Base-by-base conservation (phyloP, 805 yeast species). In the Candida orba region DNA sequence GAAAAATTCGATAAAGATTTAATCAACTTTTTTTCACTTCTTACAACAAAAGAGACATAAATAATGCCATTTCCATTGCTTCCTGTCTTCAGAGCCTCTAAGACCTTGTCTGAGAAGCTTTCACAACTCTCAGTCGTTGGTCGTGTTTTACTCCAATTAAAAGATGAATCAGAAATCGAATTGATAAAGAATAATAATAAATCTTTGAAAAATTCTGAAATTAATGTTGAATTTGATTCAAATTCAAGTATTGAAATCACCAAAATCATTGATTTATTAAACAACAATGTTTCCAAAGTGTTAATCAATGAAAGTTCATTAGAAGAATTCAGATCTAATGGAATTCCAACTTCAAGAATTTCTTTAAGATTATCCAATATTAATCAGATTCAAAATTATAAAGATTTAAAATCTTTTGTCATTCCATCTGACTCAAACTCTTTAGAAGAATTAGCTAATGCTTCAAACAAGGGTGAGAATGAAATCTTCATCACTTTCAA, bases 251-350 rank as follows among this genome's bases (percentile, higher is more conserved):
- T 47, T 24, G 46, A 57, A 18, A 60, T 65, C 24, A 67, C 69
- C 34, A 83, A 80, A 45, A 60, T 69, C 17, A 65, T 80, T 34
- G 73, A 67, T 8, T 57, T 83, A 33, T 68, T 85, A 45, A 84
- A 85, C 55, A 68, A 67, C 40, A 93, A 93, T 37, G 75, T 80
- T 13, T 56, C 63, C 23, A 66, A 69, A 17, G 54, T 82, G 4
- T 64, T 78, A 43, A 69, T 73, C 24, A 40, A 61, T 4, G 53
- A 48, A 8, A 40, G 51, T 4, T 58, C 56, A 30, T 68, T 62
- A 2, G 53, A 55, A 0, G 64, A 56, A 32, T 57, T 73, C 20
- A 52, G 66, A 14, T 64, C 56, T 2, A 62, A 72, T 15, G 84
- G 81, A 15, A 72, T 82, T 34, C 83, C 86, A 34, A 56, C 47